These are phyloP conservation scores for Ustilaginoidea virens DNA, from an alignment of 2,329 filamentous ascomycete species.

Conservation along the genomic window DNA sequence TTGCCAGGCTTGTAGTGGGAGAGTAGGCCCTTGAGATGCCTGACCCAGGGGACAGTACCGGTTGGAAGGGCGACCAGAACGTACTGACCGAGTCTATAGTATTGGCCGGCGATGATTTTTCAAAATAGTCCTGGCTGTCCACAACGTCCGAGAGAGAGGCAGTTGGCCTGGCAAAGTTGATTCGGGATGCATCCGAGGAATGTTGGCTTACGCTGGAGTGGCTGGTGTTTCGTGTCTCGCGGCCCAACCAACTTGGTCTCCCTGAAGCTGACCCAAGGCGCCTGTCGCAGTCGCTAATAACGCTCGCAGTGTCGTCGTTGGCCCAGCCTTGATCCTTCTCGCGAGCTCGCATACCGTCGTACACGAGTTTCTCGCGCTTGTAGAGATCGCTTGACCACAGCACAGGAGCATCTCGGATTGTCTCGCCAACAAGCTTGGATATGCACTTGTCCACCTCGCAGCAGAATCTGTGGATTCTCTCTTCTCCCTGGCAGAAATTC, in stretches of 20 bases:
- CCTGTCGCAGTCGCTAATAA: slow-evolving; percentile 39
- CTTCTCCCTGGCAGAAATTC: slow-evolving; percentile 89
- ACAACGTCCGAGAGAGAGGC: slow-evolving; percentile 48
- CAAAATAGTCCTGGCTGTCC: slow-evolving; percentile 57
- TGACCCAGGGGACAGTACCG: slow-evolving; percentile 47
- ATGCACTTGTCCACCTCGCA: slow-evolving; percentile 81
- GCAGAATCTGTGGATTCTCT: slow-evolving; percentile 85
- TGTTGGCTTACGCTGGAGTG: slow-evolving; percentile 54
- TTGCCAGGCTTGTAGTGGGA: slow-evolving; percentile 45
- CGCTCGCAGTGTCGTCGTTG: slow-evolving; percentile 34
- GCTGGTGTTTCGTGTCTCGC: slow-evolving; percentile 27
- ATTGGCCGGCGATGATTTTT: slow-evolving; percentile 50
- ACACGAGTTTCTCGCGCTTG: slow-evolving; percentile 53
- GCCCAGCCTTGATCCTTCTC: slow-evolving; percentile 31
- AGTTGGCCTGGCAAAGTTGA: slow-evolving; percentile 40
- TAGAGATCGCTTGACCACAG: slow-evolving; percentile 89
- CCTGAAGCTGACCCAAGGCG: slow-evolving; percentile 26
- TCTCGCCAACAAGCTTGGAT: slow-evolving; percentile 71
- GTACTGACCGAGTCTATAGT: slow-evolving; percentile 63
- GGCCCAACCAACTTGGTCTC: slow-evolving; percentile 34
- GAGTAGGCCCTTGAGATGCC: slow-evolving; percentile 43
- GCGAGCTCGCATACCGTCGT: slow-evolving; percentile 29
- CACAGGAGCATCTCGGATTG: slow-evolving; percentile 69
- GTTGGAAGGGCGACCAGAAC: slow-evolving; percentile 81
- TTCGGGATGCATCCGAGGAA: slow-evolving; percentile 54